Base-by-base conservation (phyloP, 306 rosid genomes). In the Chamaecrista fasciculata region DNA sequence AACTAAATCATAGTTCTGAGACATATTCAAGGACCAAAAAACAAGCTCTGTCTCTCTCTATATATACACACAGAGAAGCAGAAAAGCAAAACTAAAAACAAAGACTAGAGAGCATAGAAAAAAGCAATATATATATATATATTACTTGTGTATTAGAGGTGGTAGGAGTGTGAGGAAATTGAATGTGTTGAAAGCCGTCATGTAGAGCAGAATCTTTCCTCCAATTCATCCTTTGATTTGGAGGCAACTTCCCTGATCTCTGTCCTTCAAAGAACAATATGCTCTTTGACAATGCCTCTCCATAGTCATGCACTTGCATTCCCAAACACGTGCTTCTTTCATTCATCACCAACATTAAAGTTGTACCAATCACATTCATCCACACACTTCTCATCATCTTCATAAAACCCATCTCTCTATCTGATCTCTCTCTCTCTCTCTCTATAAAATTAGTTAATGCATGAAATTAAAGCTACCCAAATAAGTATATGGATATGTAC, bases 221-320 rank as follows among this genome's bases (percentile, higher is more conserved):
- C 89, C 87, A 84, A 36, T 51, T 65, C 72, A 86, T 63, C 18
- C 92, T 82, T 40, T 84, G 92, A 6, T 53, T 24, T 39, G 85
- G 50, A 60, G 84, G 87, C 8, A 86, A 40, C 63, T 80, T 86
- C 33, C 87, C 87, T 46, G 84, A 86, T 56, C 87, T 83, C 42
- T 80, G 84, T 18, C 87, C 90, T 76, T 83, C 87, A 70, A 83
- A 83, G 70, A 86, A 86, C 79, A 80, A 70, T 2, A 86, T 86
- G 60, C 84, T 78, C 67, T 86, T 86, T 14, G 75, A 15, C 62
- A 83, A 73, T 11, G 91, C 87, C 9, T 80, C 86, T 8, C 73
- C 87, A 62, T 83, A 83, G 15, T 73, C 67, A 31, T 75, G 87
- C 25, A 62, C 28, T 77, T 12, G 55, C 50, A 8, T 76, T 4